phyloP scores from a whole-genome alignment of 2,329 filamentous ascomycete genomes.

The Cercospora zeina region DNA sequence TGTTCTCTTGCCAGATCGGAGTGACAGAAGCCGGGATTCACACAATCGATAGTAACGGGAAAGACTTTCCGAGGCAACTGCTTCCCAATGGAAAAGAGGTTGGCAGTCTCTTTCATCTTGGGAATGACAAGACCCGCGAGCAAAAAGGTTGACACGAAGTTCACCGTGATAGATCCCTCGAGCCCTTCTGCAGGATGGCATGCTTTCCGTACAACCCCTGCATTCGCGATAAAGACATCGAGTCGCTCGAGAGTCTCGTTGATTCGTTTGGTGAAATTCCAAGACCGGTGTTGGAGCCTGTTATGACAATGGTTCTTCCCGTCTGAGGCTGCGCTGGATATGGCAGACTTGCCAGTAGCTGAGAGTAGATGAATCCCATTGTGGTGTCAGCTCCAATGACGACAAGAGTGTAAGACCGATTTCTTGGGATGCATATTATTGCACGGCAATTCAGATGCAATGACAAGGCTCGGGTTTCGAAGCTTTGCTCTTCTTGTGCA shows the following conservation, averaged over 20 bases:
- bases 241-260: constrained; percentile 26
- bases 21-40: neutral
- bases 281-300: constrained; percentile 61
- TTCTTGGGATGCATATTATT: neutral
- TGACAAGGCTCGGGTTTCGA: neutral
- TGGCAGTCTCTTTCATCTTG: constrained; percentile 25
- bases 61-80: neutral
- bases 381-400: neutral
- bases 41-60: neutral
- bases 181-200: constrained; percentile 46
- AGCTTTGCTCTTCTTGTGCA: no score
- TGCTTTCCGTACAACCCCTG: constrained; percentile 43
- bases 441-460: neutral
- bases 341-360: neutral
- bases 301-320: constrained; percentile 46
- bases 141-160: constrained; percentile 55
- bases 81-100: constrained; percentile 28
- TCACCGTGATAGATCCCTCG: constrained; percentile 53
- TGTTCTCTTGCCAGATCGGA: neutral
- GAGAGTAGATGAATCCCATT: neutral
- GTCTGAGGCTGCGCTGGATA: neutral
- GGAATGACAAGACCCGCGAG: constrained; percentile 52
- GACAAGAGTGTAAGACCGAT: neutral
- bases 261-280: constrained; percentile 44
- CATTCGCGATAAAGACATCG: constrained; percentile 35